A percentile compares a stretch with the other conserved stretches of the same genome.
phyloP scores from a whole-genome alignment of 2,329 filamentous ascomycete genomes.

The Periconia sp. region DNA sequence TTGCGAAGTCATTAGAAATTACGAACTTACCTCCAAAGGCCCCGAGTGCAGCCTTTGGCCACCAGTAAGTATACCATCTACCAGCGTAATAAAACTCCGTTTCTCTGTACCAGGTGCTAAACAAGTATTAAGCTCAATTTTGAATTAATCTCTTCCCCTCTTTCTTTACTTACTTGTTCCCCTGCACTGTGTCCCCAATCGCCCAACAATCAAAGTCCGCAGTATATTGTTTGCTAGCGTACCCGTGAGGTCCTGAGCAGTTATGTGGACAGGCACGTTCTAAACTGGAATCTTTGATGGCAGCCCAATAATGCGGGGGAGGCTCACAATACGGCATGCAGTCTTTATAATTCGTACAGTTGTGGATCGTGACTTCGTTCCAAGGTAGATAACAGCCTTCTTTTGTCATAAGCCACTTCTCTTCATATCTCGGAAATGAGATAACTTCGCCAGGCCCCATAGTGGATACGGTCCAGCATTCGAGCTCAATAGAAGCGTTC shows the following conservation, averaged over 20 bases:
- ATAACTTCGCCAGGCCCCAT: conserved; percentile 9
- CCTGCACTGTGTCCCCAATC: not conserved
- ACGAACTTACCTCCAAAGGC: not conserved
- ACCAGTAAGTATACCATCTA: not conserved
- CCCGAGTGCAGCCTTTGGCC: conserved; percentile 2
- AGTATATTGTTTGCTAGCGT: no score
- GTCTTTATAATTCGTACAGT: not conserved
- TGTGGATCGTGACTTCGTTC: not conserved
- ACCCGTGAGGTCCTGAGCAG: not conserved
- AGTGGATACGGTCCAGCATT: conserved; percentile 10
- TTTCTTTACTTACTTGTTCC: no score
- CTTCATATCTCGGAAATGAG: conserved; percentile 6
- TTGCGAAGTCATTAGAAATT: no score
- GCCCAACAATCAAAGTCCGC: not conserved
- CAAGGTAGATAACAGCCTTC: conserved; percentile 4
- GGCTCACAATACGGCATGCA: conserved; percentile 7
- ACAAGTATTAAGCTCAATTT: no score
- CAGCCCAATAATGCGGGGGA: conserved; percentile 6
- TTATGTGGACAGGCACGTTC: not conserved
- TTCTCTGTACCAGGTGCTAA: conserved; percentile 3
- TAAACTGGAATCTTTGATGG: not conserved
- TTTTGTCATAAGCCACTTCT: conserved; percentile 8
- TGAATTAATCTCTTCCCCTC: no score
- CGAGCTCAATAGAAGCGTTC: conserved; percentile 1
- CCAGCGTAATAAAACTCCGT: not conserved